Base-by-base conservation (phyloP, 2,329 filamentous ascomycete species). In the Verticillium albo-atrum region DNA sequence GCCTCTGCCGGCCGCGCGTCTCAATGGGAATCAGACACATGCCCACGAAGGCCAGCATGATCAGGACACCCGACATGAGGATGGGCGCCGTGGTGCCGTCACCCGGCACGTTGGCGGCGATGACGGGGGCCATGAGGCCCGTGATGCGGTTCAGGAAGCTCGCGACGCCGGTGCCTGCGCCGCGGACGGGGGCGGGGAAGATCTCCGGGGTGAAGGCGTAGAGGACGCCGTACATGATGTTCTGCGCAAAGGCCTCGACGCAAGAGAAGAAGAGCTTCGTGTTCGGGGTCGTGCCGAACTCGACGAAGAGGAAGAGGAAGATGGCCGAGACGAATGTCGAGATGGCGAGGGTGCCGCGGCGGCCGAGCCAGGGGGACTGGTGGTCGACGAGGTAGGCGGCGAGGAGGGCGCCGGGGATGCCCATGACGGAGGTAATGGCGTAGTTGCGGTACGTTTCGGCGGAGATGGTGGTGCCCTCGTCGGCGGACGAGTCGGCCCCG, bases 161-260 rank as follows among this genome's bases (percentile, higher is more conserved):
- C 25, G 86, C 85, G 54, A 92, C 87, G 50, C 89, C 89, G 0
- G 86, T 89, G 6, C 88, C 89, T 0, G 88, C 89, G 5, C 89
- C 89, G 32, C 89, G 79, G 25, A 89, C 84, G 1, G 88, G 87
- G 0, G 88, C 87, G 0, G 89, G 89, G 73, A 92, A 91, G 28
- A 91, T 84, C 68, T 92, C 89, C 0, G 89, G 89, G 0, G 89
- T 91, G 69, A 90, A 92, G 7, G 89, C 87, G 70, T 91, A 92
- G 1, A 92, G 75, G 1, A 91, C 87, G 59, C 88, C 89, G 72
- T 91, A 91, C 85, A 89, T 89, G 74, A 90, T 88, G 68, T 90
- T 90, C 72, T 90, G 88, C 64, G 86, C 83, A 69, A 91, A 90
- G 12, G 88, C 86, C 69, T 89, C 85, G 63, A 88, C 77, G 63